Conservation (phyloP, 306 rosid genomes). For the Herpetospermum pedunculosum region DNA sequence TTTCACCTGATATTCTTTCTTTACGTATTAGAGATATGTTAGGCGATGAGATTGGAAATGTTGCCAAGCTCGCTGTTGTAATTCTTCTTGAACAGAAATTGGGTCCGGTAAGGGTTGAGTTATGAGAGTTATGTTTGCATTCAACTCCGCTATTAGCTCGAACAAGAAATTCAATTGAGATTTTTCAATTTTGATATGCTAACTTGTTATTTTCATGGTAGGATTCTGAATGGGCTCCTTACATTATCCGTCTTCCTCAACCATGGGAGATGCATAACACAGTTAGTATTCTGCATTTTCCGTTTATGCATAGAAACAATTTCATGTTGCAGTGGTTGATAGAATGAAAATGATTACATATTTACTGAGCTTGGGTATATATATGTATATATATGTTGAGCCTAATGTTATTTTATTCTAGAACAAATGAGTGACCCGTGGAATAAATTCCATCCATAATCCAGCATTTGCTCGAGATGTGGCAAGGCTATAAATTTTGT, state of each 20-base stretch:
- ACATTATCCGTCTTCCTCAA: conserved; percentile 47
- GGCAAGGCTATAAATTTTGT: not conserved
- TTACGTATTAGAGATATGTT: conserved; percentile 29
- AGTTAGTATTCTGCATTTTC: conserved; percentile 24
- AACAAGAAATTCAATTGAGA: not conserved
- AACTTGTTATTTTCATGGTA: conserved; percentile 11
- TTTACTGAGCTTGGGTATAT: not conserved
- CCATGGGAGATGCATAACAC: conserved; percentile 44
- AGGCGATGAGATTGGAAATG: conserved; percentile 31
- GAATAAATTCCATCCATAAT: not conserved
- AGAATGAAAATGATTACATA: not conserved
- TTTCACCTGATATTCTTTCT: conserved; percentile 45
- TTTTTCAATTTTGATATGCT: not conserved
- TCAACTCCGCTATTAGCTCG: not conserved
- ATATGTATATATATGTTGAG: not conserved
- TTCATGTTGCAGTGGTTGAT: not conserved
- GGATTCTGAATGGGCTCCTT: conserved; percentile 67
- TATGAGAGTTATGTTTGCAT: not conserved
- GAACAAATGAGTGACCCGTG: not conserved
- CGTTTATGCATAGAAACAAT: not conserved
- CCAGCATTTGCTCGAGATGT: not conserved
- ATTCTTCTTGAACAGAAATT: conserved; percentile 49
- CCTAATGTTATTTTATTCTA: not conserved
- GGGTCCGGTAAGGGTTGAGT: conserved; percentile 40
- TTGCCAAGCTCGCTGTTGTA: conserved; percentile 47